Base-by-base conservation (phyloP, 148 eudicot genomes). In the Rhododendron vialii region DNA sequence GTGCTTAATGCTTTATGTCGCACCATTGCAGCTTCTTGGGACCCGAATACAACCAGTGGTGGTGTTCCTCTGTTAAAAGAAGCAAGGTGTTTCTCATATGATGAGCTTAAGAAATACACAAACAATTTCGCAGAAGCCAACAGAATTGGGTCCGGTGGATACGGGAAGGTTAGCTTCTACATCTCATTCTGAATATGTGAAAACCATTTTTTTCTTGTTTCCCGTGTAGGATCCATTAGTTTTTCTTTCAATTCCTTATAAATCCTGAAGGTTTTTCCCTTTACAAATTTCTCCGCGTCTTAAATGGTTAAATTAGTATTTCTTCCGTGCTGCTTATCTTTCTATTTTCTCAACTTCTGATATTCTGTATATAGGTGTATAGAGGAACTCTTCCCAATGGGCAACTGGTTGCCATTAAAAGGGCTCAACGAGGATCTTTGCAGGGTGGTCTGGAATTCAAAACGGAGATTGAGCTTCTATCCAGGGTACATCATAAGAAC, bases 401-500 rank as follows among this genome's bases (percentile, higher is more conserved):
- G 55, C 89, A 93, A 51, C 79, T 92, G 13, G 84, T 93, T 80
- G 95, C 95, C 26, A 89, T 93, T 55, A 93, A 93, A 88, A 89
- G 93, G 86, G 89, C 93, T 75, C 88, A 90, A 86, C 85, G 78
- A 78, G 95, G 94, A 82, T 93, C 95, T 26, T 86, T 88, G 91
- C 94, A 92, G 85, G 93, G 95, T 45, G 91, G 89, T 80, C 67
- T 78, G 30, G 95, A 93, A 89, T 93, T 93, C 82, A 93, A 92
- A 85, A 89, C 88, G 9, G 94, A 93, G 89, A 91, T 93, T 85
- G 95, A 92, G 85, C 93, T 93, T 86, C 76, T 93, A 45, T 93
- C 95, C 38, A 91, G 95, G 86, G 93, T 93, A 71, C 95, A 93
- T 83, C 95, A 93, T 86, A 93, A 89, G 87, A 93, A 93, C 82